Conservation (phyloP, 2,329 filamentous ascomycete species). For the Fusarium odoratissimum region DNA sequence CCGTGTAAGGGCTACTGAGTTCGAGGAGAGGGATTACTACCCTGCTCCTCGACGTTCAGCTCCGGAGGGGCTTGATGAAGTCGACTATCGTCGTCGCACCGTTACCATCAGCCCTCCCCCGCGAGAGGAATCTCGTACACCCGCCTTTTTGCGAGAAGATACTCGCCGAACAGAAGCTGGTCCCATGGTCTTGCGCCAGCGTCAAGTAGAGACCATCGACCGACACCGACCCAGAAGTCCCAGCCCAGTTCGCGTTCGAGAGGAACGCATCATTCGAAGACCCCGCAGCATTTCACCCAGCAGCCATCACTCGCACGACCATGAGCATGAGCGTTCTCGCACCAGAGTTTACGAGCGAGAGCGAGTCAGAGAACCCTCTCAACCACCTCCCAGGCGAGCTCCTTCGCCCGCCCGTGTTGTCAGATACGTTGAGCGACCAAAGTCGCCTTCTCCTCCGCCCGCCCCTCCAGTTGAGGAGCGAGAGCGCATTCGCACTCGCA, state of each 20-base stretch:
- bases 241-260: conserved; percentile 55
- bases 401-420: conserved; percentile 52
- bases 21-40: conserved; percentile 61
- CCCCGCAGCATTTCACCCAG: conserved; percentile 57
- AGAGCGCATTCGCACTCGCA: conserved; percentile 61
- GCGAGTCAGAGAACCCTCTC: conserved; percentile 53
- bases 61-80: conserved; percentile 50
- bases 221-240: conserved; percentile 60
- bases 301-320: conserved; percentile 47
- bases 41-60: conserved; percentile 51
- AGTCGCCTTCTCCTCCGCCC: conserved; percentile 50
- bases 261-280: conserved; percentile 57
- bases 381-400: conserved; percentile 53
- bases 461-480: conserved; percentile 47
- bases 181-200: conserved; percentile 64
- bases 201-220: conserved; percentile 67
- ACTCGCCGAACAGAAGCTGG: conserved; percentile 60
- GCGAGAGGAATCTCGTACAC: conserved; percentile 60
- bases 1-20: conserved; percentile 51
- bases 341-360: conserved; percentile 43
- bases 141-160: conserved; percentile 65
- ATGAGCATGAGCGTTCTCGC: conserved; percentile 54
- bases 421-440: conserved; percentile 55
- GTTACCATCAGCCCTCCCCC: conserved; percentile 57
- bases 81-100: conserved; percentile 48